Conservation (phyloP, 2,329 filamentous ascomycete genomes). For the Nemania sp. region DNA sequence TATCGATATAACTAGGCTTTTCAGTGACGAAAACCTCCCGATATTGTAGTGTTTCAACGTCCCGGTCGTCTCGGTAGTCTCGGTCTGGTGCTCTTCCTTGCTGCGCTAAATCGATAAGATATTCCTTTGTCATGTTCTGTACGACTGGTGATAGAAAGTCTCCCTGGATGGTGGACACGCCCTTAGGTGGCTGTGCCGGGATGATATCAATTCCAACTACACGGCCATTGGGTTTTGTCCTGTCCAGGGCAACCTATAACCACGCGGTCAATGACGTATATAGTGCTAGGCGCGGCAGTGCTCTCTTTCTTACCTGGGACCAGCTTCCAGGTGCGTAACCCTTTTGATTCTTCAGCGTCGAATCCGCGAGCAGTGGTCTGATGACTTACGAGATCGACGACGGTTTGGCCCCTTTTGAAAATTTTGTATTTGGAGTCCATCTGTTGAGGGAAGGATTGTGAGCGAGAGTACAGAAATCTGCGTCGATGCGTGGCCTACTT, state of each 20-base stretch:
- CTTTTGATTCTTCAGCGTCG: slow-evolving; percentile 43
- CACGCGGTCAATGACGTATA: slow-evolving; percentile 21
- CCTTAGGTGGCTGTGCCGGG: slow-evolving; percentile 85
- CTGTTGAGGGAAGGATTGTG: slow-evolving; percentile 46
- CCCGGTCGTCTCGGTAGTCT: not conserved
- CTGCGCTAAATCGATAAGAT: slow-evolving; percentile 61
- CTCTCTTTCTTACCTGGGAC: slow-evolving; percentile 61
- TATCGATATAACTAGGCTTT: slow-evolving; percentile 66
- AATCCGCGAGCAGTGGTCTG: not conserved
- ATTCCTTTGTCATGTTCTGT: slow-evolving; percentile 76
- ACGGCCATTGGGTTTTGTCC: slow-evolving; percentile 74
- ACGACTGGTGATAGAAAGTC: slow-evolving; percentile 81
- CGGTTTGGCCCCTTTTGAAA: slow-evolving; percentile 79
- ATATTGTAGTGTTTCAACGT: slow-evolving; percentile 27
- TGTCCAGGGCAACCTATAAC: slow-evolving; percentile 75
- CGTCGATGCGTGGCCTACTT: slow-evolving; percentile 57
- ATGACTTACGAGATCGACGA: slow-evolving; percentile 78
- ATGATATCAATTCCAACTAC: slow-evolving; percentile 94
- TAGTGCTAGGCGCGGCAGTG: not conserved
- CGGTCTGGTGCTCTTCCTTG: slow-evolving; percentile 16
- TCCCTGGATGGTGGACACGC: slow-evolving; percentile 93
- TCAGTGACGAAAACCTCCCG: slow-evolving; percentile 42
- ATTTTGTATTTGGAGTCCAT: slow-evolving; percentile 82
- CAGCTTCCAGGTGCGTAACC: slow-evolving; percentile 78
- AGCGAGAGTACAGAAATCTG: not conserved